These are phyloP conservation scores for Suillus discolor DNA, from an alignment of 768 basidiomycete species.

Conservation along the genomic window DNA sequence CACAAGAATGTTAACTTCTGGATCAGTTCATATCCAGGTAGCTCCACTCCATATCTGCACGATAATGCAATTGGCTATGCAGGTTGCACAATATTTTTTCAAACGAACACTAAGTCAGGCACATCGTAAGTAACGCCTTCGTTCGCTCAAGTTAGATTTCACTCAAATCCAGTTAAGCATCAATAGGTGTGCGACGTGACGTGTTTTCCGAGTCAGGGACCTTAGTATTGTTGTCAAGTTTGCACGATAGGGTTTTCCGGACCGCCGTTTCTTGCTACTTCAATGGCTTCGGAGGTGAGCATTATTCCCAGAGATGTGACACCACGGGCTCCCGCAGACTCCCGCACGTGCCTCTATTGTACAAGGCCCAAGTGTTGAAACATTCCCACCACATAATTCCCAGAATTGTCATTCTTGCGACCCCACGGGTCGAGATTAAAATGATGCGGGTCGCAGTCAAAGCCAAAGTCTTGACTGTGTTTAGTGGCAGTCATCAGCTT, in stretches of 20 bases:
- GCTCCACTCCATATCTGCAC: conserved; percentile 10
- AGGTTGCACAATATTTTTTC: conserved; percentile 15
- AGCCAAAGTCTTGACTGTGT: background rate
- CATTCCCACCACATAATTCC: background rate
- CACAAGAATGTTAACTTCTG: conserved; percentile 23
- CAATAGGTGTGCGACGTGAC: background rate
- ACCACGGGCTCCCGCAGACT: background rate
- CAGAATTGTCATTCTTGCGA: background rate
- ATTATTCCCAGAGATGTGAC: background rate
- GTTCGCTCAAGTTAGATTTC: background rate
- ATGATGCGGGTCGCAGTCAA: no score
- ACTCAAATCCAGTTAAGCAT: background rate
- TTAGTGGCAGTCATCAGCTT: background rate
- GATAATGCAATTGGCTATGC: conserved; percentile 20
- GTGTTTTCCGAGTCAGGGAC: background rate
- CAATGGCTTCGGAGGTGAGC: background rate
- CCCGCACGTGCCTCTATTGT: background rate
- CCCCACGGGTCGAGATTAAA: background rate
- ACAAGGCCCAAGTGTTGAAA: background rate
- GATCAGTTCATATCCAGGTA: conserved; percentile 27
- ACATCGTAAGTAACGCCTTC: background rate
- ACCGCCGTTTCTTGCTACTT: background rate
- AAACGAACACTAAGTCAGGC: background rate
- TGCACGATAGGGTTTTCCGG: background rate
- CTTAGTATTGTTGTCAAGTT: background rate